A percentile compares a stretch with the other conserved stretches of the same genome.
phyloP scores from a whole-genome alignment of 2,329 filamentous ascomycete species.

The Tothia fuscella region DNA sequence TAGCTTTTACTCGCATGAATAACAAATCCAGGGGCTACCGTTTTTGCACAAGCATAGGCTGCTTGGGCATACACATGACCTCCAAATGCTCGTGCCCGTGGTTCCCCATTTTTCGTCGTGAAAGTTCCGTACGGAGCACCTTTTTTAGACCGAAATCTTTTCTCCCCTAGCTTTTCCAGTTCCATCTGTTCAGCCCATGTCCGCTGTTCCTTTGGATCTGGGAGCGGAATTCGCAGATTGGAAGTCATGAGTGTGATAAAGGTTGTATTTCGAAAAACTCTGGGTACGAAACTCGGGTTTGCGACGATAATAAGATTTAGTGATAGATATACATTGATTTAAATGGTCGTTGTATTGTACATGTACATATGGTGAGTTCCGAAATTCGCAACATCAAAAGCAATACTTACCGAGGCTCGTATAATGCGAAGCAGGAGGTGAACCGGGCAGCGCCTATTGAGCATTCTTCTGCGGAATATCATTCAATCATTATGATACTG shows the following conservation, averaged over 20 bases:
- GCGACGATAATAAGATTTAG: no score
- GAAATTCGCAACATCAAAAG: no score
- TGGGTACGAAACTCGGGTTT: no score
- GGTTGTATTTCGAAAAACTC: no score
- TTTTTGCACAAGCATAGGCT: conserved; percentile 7
- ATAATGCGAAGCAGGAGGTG: no score
- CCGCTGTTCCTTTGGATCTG: neutral
- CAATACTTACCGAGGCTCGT: no score
- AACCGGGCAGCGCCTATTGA: no score
- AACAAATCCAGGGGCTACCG: conserved; percentile 1
- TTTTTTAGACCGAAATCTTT: neutral
- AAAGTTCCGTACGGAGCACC: neutral
- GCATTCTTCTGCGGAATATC: no score
- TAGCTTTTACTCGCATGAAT: conserved; percentile 9
- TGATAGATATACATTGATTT: no score
- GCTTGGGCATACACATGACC: conserved; percentile 11
- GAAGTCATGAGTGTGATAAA: neutral
- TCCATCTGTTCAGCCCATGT: conserved; percentile 8
- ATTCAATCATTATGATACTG: no score
- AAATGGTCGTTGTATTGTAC: no score
- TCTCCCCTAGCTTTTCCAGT: conserved; percentile 3
- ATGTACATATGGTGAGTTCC: no score
- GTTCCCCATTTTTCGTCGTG: conserved; percentile 2
- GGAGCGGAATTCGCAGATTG: neutral
- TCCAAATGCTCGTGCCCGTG: conserved; percentile 7